These are phyloP conservation scores for Pochonia chlamydosporia DNA, from an alignment of 2,329 filamentous ascomycete genomes.

Conservation along the genomic window DNA sequence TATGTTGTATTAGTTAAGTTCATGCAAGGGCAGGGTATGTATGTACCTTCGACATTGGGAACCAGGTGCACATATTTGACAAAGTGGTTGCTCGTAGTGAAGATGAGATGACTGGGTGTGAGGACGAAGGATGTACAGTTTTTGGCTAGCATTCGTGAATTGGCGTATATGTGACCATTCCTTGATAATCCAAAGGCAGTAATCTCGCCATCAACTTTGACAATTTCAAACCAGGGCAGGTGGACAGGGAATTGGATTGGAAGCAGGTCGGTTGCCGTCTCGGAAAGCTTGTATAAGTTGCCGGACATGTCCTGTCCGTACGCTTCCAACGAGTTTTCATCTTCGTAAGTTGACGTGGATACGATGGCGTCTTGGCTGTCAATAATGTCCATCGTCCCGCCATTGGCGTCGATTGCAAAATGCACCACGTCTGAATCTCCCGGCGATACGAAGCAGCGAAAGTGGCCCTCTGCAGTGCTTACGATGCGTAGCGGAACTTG, in stretches of 20 bases:
- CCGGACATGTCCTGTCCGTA: constrained; percentile 43
- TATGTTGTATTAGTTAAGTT: constrained; percentile 24
- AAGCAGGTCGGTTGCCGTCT: constrained; percentile 25
- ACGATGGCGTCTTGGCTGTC: constrained; percentile 17
- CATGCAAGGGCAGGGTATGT: neutral
- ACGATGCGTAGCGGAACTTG: constrained; percentile 26
- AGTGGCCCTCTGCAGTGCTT: constrained; percentile 19
- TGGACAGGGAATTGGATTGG: constrained; percentile 36
- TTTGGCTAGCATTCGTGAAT: constrained; percentile 66
- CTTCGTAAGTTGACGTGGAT: constrained; percentile 27
- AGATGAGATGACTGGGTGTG: constrained; percentile 77
- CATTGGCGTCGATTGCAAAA: constrained; percentile 13
- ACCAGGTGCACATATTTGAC: constrained; percentile 86
- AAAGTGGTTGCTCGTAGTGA: constrained; percentile 87
- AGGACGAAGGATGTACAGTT: constrained; percentile 90
- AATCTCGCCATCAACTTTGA: constrained; percentile 34
- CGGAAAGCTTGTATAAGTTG: constrained; percentile 34
- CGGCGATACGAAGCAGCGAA: constrained; percentile 26
- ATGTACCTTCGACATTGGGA: constrained; percentile 55
- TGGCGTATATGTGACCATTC: constrained; percentile 73
- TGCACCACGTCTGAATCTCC: constrained; percentile 20
- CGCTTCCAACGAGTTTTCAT: constrained; percentile 21
- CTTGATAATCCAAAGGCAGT: constrained; percentile 61
- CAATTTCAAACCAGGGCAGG: constrained; percentile 48
- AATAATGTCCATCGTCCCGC: constrained; percentile 11